Conservation (phyloP, 148 eudicot species). For the Spergularia bocconei region DNA sequence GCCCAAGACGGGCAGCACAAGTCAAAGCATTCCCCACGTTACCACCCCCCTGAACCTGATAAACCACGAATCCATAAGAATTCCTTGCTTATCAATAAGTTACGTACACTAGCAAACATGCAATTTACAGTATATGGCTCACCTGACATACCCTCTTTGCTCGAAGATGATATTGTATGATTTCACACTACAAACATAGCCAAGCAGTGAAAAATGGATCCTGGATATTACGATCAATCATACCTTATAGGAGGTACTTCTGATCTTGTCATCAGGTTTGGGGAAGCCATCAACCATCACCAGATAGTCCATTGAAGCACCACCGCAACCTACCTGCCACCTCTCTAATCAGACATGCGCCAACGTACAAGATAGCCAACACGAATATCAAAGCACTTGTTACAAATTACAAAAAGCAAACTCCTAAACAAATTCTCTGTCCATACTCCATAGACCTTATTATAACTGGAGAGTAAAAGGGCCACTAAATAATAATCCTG, state of each 20-base stretch:
- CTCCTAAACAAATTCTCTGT: too few relatives aligned
- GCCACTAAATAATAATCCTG: too few relatives aligned
- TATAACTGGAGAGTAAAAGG: too few relatives aligned
- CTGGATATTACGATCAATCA: not conserved
- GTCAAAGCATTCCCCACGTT: constrained; percentile 54
- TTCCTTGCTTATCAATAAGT: too few relatives aligned
- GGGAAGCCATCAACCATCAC: constrained; percentile 41
- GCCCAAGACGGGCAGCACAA: constrained; percentile 50
- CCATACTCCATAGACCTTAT: too few relatives aligned
- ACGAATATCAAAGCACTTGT: not conserved
- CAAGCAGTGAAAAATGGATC: not conserved
- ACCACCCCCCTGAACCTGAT: constrained; percentile 56
- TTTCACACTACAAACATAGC: not conserved
- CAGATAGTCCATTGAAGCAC: constrained; percentile 40
- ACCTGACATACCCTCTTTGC: constrained; percentile 1
- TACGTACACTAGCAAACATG: not conserved
- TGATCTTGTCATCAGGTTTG: constrained; percentile 39
- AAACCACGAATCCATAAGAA: not conserved
- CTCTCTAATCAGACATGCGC: not conserved
- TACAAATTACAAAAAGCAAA: too few relatives aligned
- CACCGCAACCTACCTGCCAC: constrained; percentile 40
- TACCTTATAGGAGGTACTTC: constrained; percentile 31
- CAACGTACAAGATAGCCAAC: not conserved
- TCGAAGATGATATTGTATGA: not conserved
- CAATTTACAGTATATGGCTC: not conserved